Base-by-base conservation (phyloP, 257 asterid species). In the Penstemon newberryi region DNA sequence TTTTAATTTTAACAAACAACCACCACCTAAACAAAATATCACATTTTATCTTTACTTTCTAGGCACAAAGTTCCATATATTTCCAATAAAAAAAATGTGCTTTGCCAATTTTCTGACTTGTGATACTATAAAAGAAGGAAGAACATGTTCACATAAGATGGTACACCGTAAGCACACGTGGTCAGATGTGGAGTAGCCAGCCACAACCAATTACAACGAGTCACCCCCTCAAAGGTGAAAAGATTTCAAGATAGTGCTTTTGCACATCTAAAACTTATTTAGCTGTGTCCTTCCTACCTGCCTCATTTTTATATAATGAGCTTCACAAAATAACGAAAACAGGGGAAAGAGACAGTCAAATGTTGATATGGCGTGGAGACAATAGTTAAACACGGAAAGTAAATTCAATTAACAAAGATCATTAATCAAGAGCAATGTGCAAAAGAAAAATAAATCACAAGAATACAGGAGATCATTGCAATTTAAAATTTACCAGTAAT, bases 401-500 rank as follows among this genome's bases (percentile, higher is more conserved):
- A 15, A 12, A 39, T 18, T 53, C 43, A 67, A 38, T 41, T 38
- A 56, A 40, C 42, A 6, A 0, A 47, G 33, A 53, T 18, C 18
- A 4, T 7, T 15, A 25, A 58, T n/a, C 4, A 36, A 52, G 60
- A 60, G 18, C 36, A 10, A 11, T 7, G 42, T 11, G 37, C 39
- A 6, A 67, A 69, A 67, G 1, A 37, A 42, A 55, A 3, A 13
- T 45, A 45, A 45, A 45, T 6, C 50, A 45, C 4, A 25, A 52
- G 9, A 7, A 15, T 15, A 15, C 18, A 15, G 18, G 18, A 15
- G 18, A 15, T 15, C 18, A 15, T 15, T 1, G 56, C 47, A 13
- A 57, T 43, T 10, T 12, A 47, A 44, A 74, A 5, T 7, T 61
- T 73, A 88, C 99, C 97, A 55, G 96, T 89, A 39, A 84, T 83